These are phyloP conservation scores for Exidia glandulosa DNA, from an alignment of 768 basidiomycete genomes.

Conservation along the genomic window DNA sequence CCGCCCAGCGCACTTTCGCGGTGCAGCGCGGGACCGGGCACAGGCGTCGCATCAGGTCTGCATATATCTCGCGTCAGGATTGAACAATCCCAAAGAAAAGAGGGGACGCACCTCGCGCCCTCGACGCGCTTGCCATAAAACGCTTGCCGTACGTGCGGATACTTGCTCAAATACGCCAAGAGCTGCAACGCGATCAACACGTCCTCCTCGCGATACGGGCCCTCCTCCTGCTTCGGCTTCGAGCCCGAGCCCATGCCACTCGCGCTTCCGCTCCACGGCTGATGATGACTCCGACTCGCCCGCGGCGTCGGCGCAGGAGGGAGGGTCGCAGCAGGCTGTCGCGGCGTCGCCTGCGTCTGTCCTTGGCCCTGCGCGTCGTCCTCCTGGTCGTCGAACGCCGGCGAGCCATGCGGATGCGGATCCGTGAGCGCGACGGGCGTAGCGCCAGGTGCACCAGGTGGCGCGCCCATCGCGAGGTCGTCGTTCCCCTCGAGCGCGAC, in stretches of 20 bases:
- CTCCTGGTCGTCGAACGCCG: too few relatives aligned
- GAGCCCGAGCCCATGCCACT: not conserved
- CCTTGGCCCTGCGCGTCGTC: too few relatives aligned
- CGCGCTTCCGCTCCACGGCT: too few relatives aligned
- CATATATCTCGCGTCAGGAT: constrained; percentile 14
- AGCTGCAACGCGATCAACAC: constrained; percentile 85
- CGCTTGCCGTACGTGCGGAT: constrained; percentile 91
- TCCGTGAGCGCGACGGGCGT: too few relatives aligned
- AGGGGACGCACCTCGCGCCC: constrained; percentile 42
- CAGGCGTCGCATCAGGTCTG: constrained; percentile 12
- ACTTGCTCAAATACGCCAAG: constrained; percentile 92
- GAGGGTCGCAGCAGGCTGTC: not conserved
- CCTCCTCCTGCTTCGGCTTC: constrained; percentile 21
- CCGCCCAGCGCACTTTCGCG: not conserved
- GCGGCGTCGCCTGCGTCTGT: too few relatives aligned
- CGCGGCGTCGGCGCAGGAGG: not conserved
- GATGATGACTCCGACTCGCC: too few relatives aligned
- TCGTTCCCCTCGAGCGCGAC: constrained; percentile 44
- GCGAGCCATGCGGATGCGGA: too few relatives aligned
- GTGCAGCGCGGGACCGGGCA: not conserved
- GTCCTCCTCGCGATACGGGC: constrained; percentile 89
- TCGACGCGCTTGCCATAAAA: constrained; percentile 79
- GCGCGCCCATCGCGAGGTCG: constrained; percentile 83
- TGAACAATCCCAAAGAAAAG: not conserved
- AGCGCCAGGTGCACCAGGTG: constrained; percentile 85